Base-by-base conservation (phyloP, 2,329 filamentous ascomycete genomes). In the Phyllosticta citrichinensis region DNA sequence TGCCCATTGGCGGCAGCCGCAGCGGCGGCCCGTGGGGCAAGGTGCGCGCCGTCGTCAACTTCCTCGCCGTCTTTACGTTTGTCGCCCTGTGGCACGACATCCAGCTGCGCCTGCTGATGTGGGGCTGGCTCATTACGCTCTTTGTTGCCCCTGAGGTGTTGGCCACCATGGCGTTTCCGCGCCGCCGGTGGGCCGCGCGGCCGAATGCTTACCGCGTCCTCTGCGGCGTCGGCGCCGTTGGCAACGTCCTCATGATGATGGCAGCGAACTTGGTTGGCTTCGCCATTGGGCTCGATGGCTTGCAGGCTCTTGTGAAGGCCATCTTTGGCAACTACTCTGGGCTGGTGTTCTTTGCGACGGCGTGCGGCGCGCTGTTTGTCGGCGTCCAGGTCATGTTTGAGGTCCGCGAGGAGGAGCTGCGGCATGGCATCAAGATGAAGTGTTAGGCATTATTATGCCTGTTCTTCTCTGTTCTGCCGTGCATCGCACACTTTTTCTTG, bases 11-110 rank as follows among this genome's bases (percentile, higher is more conserved):
- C 47, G 93, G 94, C 6, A 80, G 78, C 51, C 20, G 68, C 17
- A 68, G 65, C 64, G 73, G 73, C 20, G 84, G 81, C 53, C 19
- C 19, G 10, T 22, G 22, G 11, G 86, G 85, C 0, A 79, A 93
- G 2, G 68, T 84, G 56, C 96, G 93, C 61, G 86, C 85, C 0
- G 79, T 93, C 2, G 68, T 84, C 57, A 97, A 93, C 61, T 94
- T 91, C 71, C 78, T 95, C 2, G 76, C 87, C 4, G 89, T 96
- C 33, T 99, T 99, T 72, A 97, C 91, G 0, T 99, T 99, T 69
- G 94, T 99, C 24, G 95, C 94, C 0, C 79, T 99, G 27, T 99
- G 94, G 94, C 94, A 99, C 75, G 94, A 99, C 68, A 96, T 99
- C 69, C 87, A 96, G 75, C 82, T 97, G 30, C 84, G 88, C 10